Base-by-base conservation (phyloP, 129 eudicot genomes). In the Dittrichia graveolens region DNA sequence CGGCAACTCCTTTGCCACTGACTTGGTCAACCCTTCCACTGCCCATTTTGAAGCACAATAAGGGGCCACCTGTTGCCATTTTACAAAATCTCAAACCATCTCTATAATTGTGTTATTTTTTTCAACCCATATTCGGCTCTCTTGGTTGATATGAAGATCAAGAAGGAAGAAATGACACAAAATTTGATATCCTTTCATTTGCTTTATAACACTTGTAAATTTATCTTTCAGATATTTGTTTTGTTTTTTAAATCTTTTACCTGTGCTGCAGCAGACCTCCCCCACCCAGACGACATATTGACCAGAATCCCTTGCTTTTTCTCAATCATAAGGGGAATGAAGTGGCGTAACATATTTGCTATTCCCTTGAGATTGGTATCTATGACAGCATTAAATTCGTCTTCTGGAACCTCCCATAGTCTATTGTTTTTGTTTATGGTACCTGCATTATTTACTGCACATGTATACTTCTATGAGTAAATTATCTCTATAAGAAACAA, bases 31-130 rank as follows among this genome's bases (percentile, higher is more conserved):
- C 48, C 98, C 98, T 79, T 93, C 98, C 35, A 89, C 85, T 59
- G 95, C 98, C 98, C 98, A 93, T 81, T 93, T 93, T 65, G 98
- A 93, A 77, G 98, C 98, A 80, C 96, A 93, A 79, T 93, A 93
- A 18, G 98, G 98, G 19, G 98, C 95, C 43, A 93, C 98, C 98
- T 93, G 77, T 50, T 35, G 38, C 61, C 40, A n/a, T 37, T 7
- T 63, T 8, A 78, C 34, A 64, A 53, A 44, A 66, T 44, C 59
- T 10, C 19, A 31, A 54, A 46, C 7, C 24, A 61, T 39, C 5
- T 6, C 39, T 40, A 31, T 6, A 1, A 37, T 2, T 24, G 31
- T 24, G 2, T 24, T 24, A 24, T 24, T 24, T 24, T 0, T 24
- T 24, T 24, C 31, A 24, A 0, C 31, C 31, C 31, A 24, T 24